Evolutionary conservation across 345 rosid species (phyloP), one percentile per base, ranked within the genome.

Genomic region (Lepidium aucheri): DNA sequence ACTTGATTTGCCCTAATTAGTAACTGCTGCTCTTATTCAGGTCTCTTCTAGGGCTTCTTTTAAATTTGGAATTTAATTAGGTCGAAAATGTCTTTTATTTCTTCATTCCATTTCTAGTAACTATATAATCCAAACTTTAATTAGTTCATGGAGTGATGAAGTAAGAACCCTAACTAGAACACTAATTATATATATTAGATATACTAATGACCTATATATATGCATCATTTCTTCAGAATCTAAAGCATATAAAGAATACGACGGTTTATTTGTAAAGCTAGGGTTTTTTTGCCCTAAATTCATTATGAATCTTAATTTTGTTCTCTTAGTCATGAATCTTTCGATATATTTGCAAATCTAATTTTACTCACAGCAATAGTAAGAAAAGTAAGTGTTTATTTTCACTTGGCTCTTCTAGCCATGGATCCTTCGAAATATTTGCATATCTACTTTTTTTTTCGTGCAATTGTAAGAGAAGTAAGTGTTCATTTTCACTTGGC

Each of bases 1-100:
- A 66, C 33, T 40, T 72, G 65, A 56, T 72, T 56, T 65, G 43
- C 77, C 76, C 77, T 66, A 73, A 51, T 73, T 66, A 64, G 56
- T 57, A 46, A 38, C 42, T 39, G 34, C 32, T 63, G 36, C 64
- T 64, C 51, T 62, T 47, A 20, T 71, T 63, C 57, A 39, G 39
- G 49, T 43, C 35, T 35, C 18, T 44, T 53, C 8, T 44, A 53
- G 56, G 65, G 70, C 38, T 63, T 64, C 33, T 7, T 9, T 56
- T 16, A 30, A 24, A 53, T 62, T 34, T 54, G 42, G n/a, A 44
- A 16, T 35, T 13, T 53, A 5, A 8, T 18, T 52, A 34, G 22
- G 16, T 38, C 43, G 14, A 35, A 11, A 9, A 9, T 45, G 26
- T 54, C 35, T 52, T 14, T 3, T 52, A 42, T 22, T 6, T 34